Evolutionary conservation across 2,329 filamentous ascomycete genomes (phyloP), one percentile per base, ranked within the genome.

Genomic region (Orbilia javanica): DNA sequence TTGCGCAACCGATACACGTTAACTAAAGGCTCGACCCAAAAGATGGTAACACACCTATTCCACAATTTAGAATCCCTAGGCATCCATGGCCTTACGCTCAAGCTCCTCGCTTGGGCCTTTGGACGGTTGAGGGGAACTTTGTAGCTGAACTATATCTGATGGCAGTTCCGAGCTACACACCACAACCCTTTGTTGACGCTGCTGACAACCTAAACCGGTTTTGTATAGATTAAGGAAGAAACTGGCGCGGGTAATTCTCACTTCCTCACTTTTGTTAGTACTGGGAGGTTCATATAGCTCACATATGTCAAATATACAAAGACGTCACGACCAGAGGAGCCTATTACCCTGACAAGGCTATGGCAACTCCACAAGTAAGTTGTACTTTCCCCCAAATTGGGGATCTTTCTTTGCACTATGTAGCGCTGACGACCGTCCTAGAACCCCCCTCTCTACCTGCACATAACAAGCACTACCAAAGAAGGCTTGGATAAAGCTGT

Each of bases 311-410:
- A 84, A 79, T 85, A 65, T 53, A 7, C 86, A 85, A 94, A 98
- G 96, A 99, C 94, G 93, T 99, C 88, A 99, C 96, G 60, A 98
- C 95, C 76, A 92, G 95, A 84, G 96, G 96, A 86, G 95, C 91
- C 84, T 99, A 98, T 84, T 96, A 96, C 82, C 96, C 96, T 1
- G 96, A 98, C 85, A 98, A 97, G 87, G 94, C 89, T 86, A 96
- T 99, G 94, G 94, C 96, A 36, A 97, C 94, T 13, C 90, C 94
- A 71, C 89, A 93, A 84, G 96, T 97, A 11, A 88, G 87, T 92
- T 60, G 25, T 27, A 22, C 18, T 20, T 27, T 29, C 27, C 31
- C 53, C 13, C 44, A 6, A 25, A 25, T 71, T 34, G 15, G 8
- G 34, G 22, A 10, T 0, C n/a, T 7, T 42, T 22, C 5, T 7